Conservation (phyloP, 1,139 yeast species). For the Citeromyces hawaiiensis region DNA sequence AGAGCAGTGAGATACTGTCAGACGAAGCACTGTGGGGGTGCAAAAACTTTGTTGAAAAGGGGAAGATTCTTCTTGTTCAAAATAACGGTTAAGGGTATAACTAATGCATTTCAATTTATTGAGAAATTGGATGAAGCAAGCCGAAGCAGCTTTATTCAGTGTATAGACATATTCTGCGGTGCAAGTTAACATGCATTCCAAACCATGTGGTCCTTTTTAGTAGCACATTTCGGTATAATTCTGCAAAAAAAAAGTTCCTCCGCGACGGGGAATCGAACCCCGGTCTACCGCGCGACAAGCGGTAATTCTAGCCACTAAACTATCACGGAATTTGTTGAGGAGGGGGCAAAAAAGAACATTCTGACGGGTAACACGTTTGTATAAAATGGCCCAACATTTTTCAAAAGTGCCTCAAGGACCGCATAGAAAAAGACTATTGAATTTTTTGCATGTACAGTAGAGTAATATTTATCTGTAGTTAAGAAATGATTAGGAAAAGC, state of each 20-base stretch:
- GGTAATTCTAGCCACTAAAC: constrained; percentile 22
- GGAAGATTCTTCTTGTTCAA: constrained; percentile 15
- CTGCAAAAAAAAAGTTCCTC: constrained; percentile 24
- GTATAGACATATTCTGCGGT: too few species aligned
- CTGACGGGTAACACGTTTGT: too few species aligned
- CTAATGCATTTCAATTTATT: neutral
- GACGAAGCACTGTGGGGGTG: constrained; percentile 13
- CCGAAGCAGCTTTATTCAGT: neutral
- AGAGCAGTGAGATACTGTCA: constrained; percentile 8
- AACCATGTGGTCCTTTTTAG: too few species aligned
- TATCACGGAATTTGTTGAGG: constrained; percentile 9
- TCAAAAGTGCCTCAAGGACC: too few species aligned
- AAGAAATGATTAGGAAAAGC: too few species aligned
- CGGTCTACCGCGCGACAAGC: constrained; percentile 47
- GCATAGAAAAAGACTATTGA: too few species aligned
- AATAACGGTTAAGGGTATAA: constrained; percentile 3
- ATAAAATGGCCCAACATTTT: too few species aligned
- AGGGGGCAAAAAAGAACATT: neutral
- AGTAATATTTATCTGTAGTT: too few species aligned
- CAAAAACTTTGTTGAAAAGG: constrained; percentile 15
- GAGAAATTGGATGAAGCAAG: too few species aligned
- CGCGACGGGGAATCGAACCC: constrained; percentile 65
- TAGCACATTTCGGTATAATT: too few species aligned
- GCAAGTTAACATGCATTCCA: too few species aligned
- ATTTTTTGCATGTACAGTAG: too few species aligned